A percentile compares a stretch with the other conserved stretches of the same genome.
phyloP scores from a whole-genome alignment of 192 early-diverging fungal species.

The Linnemannia hyalina region DNA sequence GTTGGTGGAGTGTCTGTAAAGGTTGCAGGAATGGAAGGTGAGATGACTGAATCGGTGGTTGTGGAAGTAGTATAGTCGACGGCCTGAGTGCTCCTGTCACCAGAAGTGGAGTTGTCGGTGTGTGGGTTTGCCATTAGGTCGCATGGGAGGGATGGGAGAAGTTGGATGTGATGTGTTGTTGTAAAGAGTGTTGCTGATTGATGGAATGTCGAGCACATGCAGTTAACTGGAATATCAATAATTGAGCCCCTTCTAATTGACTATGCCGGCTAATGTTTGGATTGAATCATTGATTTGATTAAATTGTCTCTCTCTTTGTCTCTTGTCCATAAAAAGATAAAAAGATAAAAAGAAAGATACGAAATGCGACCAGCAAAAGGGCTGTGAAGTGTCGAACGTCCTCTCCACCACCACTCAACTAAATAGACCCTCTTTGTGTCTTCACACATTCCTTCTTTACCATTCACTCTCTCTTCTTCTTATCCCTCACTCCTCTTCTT shows the following conservation, averaged over 20 bases:
- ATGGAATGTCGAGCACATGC: not conserved
- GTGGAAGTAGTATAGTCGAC: not conserved
- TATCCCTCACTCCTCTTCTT: not conserved
- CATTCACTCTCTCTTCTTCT: not conserved
- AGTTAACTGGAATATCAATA: not conserved
- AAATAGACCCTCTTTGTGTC: not conserved
- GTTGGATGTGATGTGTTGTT: too few relatives aligned
- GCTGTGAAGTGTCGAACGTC: constrained; percentile 2
- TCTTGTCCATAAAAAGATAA: not conserved
- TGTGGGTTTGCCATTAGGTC: not conserved
- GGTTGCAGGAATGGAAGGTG: not conserved
- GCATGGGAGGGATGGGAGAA: not conserved
- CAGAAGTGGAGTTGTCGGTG: too few relatives aligned
- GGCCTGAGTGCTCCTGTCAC: not conserved
- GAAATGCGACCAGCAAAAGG: not conserved
- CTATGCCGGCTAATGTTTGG: not conserved
- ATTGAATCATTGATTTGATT: not conserved
- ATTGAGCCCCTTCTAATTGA: not conserved
- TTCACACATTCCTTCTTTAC: not conserved
- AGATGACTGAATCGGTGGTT: not conserved
- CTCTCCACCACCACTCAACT: not conserved
- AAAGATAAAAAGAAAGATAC: too few relatives aligned
- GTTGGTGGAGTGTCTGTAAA: not conserved
- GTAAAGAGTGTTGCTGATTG: not conserved
- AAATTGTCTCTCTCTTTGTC: not conserved